These are phyloP conservation scores for Chloris gayana DNA, from an alignment of 176 grass and related monocot species.

Conservation along the genomic window DNA sequence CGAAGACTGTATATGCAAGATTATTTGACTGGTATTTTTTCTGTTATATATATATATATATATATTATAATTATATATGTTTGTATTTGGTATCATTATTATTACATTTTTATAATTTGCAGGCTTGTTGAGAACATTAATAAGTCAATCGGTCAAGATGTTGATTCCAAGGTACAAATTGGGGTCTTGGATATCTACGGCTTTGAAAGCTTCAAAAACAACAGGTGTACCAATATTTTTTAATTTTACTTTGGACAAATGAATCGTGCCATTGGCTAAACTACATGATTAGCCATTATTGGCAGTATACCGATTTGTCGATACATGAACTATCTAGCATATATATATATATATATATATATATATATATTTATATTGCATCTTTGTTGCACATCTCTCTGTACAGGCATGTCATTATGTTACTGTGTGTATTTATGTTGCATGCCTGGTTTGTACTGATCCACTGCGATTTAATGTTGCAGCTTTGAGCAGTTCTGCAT, in stretches of 20 bases:
- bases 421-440: background rate
- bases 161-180: conserved; percentile 88
- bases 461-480: conserved; percentile 26
- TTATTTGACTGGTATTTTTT: conserved; percentile 90
- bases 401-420: background rate
- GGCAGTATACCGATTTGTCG: background rate
- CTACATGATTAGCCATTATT: conserved; percentile 2
- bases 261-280: background rate
- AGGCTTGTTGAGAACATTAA: conserved; percentile 99
- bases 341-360: background rate
- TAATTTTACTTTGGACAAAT: background rate
- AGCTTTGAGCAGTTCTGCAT: conserved; percentile 99
- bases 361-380: too few species aligned
- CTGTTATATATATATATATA: too few species aligned
- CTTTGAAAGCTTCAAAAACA: conserved; percentile 96
- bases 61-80: conserved; percentile 23
- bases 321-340: conserved; percentile 13
- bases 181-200: conserved; percentile 99
- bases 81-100: background rate
- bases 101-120: conserved; percentile 29
- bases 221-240: conserved; percentile 58
- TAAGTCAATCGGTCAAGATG: conserved; percentile 97
- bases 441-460: background rate
- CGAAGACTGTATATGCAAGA: conserved; percentile 96
- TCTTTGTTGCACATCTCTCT: background rate